A percentile compares a stretch with the other conserved stretches of the same genome.
These are phyloP conservation scores for Curvularia sp. DNA, from an alignment of 2,329 filamentous ascomycete genomes.

Conservation along the genomic window DNA sequence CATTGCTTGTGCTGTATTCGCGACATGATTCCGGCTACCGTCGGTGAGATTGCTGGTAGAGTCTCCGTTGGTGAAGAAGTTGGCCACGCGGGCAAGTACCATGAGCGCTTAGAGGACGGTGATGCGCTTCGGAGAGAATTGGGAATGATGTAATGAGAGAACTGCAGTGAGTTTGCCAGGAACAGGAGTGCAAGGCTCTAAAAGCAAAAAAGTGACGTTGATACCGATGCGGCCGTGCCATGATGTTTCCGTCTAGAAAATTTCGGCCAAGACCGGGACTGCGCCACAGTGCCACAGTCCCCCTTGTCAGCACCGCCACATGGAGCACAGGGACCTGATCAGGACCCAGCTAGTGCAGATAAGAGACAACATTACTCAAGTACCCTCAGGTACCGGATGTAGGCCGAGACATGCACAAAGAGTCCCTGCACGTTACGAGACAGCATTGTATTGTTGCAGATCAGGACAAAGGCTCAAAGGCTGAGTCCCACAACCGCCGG, in stretches of 20 bases:
- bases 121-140: slow-evolving; percentile 11
- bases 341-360: slow-evolving; percentile 14
- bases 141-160: not conserved
- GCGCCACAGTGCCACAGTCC: slow-evolving; percentile 12
- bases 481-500: slow-evolving; percentile 10
- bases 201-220: slow-evolving; percentile 34
- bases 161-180: slow-evolving; percentile 6
- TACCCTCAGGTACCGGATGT: slow-evolving; percentile 1
- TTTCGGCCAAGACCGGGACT: slow-evolving; percentile 41
- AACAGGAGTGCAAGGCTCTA: slow-evolving; percentile 8
- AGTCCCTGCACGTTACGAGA: not conserved
- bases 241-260: slow-evolving; percentile 32
- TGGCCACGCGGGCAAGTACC: slow-evolving; percentile 60
- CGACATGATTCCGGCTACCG: slow-evolving; percentile 44
- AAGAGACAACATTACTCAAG: slow-evolving; percentile 3
- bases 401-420: slow-evolving; percentile 1
- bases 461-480: slow-evolving; percentile 4
- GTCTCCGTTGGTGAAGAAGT: slow-evolving; percentile 53
- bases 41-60: slow-evolving; percentile 46
- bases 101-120: slow-evolving; percentile 49
- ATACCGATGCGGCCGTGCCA: slow-evolving; percentile 23
- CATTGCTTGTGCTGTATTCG: slow-evolving; percentile 33
- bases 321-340: slow-evolving; percentile 28
- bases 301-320: slow-evolving; percentile 13
- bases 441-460: slow-evolving; percentile 7